Evolutionary conservation across 257 asterid genomes (phyloP).

Genomic region (Primulina huaijiensis): DNA sequence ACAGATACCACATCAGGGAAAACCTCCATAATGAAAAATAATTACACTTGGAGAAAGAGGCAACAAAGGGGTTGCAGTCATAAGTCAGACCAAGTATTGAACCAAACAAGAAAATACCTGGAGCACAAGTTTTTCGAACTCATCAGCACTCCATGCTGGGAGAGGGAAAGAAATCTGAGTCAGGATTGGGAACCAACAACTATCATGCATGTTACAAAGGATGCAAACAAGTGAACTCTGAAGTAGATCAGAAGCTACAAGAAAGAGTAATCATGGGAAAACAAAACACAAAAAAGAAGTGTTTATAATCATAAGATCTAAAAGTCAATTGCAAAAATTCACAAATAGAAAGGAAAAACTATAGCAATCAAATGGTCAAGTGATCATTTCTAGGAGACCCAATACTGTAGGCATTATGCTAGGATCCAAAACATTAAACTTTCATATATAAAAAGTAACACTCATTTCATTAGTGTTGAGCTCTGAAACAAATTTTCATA

Average conservation of each 20-base stretch:
- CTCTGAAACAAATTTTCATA: background rate
- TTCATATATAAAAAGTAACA: background rate
- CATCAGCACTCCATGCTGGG: conserved; percentile 78
- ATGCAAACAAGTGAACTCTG: background rate
- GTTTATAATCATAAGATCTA: background rate
- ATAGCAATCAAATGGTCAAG: background rate
- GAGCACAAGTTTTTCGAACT: conserved; percentile 60
- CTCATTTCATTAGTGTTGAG: conserved; percentile 6
- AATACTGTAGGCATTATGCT: background rate
- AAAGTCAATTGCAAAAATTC: background rate
- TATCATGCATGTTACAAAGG: background rate
- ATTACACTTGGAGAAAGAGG: conserved; percentile 15
- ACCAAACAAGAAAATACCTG: conserved; percentile 51
- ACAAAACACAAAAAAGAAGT: background rate
- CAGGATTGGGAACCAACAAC: conserved; percentile 26
- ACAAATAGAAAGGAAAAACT: background rate
- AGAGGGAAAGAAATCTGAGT: conserved; percentile 24
- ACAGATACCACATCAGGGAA: conserved; percentile 76
- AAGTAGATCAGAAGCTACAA: conserved; percentile 10
- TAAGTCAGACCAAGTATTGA: conserved; percentile 2
- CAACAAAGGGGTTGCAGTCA: background rate
- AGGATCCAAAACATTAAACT: background rate
- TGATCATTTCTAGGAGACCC: conserved; percentile 12
- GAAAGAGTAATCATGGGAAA: conserved; percentile 1
- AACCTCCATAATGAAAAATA: conserved; percentile 40